Evolutionary conservation across 2,329 filamentous ascomycete genomes (phyloP).

Genomic region (Ascocoryne sarcoides): DNA sequence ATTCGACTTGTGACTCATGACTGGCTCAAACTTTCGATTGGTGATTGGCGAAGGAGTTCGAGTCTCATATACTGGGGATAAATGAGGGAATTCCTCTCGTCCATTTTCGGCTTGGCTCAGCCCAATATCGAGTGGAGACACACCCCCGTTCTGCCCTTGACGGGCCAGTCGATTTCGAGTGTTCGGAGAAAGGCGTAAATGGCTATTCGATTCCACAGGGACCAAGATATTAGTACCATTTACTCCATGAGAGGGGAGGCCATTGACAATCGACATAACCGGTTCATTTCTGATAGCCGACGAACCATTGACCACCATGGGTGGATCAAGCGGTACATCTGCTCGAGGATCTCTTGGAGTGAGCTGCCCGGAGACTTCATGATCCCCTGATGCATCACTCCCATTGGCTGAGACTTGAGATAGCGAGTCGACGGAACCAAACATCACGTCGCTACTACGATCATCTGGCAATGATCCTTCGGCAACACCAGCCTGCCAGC

Average conservation of each 20-base stretch:
- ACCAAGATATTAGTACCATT: slow-evolving; percentile 13
- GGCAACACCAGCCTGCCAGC: slow-evolving; percentile 21
- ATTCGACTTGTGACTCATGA: slow-evolving; percentile 10
- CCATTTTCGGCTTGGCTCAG: slow-evolving; percentile 17
- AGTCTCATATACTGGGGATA: slow-evolving; percentile 69
- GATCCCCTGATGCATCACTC: slow-evolving; percentile 19
- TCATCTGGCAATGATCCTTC: slow-evolving; percentile 22
- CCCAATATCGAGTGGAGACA: slow-evolving; percentile 27
- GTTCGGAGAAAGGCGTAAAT: slow-evolving; percentile 22
- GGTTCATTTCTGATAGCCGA: slow-evolving; percentile 2
- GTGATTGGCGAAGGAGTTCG: slow-evolving; percentile 62
- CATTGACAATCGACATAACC: slow-evolving; percentile 6
- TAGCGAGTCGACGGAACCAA: slow-evolving; percentile 22
- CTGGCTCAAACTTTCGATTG: slow-evolving; percentile 42
- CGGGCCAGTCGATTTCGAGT: slow-evolving; percentile 19
- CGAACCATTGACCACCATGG: slow-evolving; percentile 24
- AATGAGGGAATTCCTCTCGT: slow-evolving; percentile 31
- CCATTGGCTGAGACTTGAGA: slow-evolving; percentile 20
- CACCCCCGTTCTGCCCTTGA: slow-evolving; percentile 22
- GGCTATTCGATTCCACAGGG: slow-evolving; percentile 15
- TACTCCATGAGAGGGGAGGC: slow-evolving; percentile 6
- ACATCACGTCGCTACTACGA: slow-evolving; percentile 15
- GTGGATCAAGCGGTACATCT: slow-evolving; percentile 11
- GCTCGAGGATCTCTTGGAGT: slow-evolving; percentile 20
- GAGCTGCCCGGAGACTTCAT: slow-evolving; percentile 18